These are phyloP conservation scores for Sporothrix pallida DNA, from an alignment of 2,329 filamentous ascomycete genomes.

Conservation along the genomic window DNA sequence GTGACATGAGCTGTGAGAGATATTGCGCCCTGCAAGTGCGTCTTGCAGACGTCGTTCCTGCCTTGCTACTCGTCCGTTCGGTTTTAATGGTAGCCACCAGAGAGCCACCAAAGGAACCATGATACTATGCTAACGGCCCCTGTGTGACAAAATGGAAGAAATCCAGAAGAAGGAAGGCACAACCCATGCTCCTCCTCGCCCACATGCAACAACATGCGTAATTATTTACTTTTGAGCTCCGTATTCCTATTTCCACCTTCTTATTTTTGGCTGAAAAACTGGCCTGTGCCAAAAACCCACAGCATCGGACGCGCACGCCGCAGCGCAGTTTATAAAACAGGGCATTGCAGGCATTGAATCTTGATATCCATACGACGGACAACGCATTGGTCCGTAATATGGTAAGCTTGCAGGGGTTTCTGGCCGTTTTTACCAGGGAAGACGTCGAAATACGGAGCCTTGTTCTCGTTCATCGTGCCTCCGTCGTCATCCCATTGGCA, in stretches of 20 bases:
- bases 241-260: not conserved
- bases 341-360: not conserved
- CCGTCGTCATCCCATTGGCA: slow-evolving; percentile 9
- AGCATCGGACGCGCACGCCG: slow-evolving; percentile 11
- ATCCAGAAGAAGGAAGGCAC: not conserved
- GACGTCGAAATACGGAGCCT: slow-evolving; percentile 5
- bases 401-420: not conserved
- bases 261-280: slow-evolving; percentile 19
- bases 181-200: not conserved
- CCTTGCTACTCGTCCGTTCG: slow-evolving; percentile 1
- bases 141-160: slow-evolving; percentile 25
- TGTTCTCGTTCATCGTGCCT: not conserved
- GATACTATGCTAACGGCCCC: not conserved
- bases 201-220: slow-evolving; percentile 18
- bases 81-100: too few species aligned
- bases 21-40: slow-evolving; percentile 17
- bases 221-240: slow-evolving; percentile 1
- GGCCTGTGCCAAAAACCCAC: not conserved
- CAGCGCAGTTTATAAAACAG: not conserved
- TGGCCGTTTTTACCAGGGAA: not conserved
- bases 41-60: not conserved
- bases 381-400: too few species aligned
- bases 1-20: not conserved
- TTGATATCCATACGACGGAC: too few species aligned
- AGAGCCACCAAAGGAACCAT: not conserved